Percentiles rank a stretch among this genome's conserved stretches.
Evolutionary conservation across 306 rosid genomes (phyloP).

Genomic region (Senna tora): DNA sequence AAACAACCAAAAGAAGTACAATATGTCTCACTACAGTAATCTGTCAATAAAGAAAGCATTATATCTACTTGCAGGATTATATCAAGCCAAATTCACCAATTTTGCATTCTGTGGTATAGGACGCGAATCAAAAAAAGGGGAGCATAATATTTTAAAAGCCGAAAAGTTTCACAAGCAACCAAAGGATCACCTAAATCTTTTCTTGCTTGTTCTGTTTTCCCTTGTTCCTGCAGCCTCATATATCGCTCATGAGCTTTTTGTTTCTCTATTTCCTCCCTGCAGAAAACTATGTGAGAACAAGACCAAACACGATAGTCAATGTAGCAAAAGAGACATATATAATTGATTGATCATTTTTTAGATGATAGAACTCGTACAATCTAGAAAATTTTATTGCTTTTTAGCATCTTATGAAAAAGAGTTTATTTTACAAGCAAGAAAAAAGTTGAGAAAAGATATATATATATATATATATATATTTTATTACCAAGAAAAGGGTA

Average conservation of each 20-base stretch:
- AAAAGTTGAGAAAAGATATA: background rate
- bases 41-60: background rate
- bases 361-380: background rate
- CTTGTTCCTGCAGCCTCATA: slow-evolving; percentile 77
- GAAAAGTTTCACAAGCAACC: background rate
- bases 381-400: background rate
- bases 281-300: slow-evolving; percentile 25
- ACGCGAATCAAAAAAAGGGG: background rate
- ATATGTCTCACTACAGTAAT: background rate
- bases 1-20: background rate
- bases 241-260: slow-evolving; percentile 70
- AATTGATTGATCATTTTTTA: too few relatives aligned
- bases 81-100: background rate
- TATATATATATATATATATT: too few relatives aligned
- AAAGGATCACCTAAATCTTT: slow-evolving; percentile 63
- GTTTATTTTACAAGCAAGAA: background rate
- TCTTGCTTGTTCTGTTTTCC: slow-evolving; percentile 71
- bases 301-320: background rate
- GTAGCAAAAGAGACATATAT: background rate
- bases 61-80: background rate
- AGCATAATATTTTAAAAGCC: background rate
- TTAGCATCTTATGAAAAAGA: background rate
- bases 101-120: background rate
- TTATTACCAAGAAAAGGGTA: background rate
- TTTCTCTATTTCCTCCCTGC: slow-evolving; percentile 72